phyloP scores from a whole-genome alignment of 2,329 filamentous ascomycete genomes.

The Colletotrichum sidae region DNA sequence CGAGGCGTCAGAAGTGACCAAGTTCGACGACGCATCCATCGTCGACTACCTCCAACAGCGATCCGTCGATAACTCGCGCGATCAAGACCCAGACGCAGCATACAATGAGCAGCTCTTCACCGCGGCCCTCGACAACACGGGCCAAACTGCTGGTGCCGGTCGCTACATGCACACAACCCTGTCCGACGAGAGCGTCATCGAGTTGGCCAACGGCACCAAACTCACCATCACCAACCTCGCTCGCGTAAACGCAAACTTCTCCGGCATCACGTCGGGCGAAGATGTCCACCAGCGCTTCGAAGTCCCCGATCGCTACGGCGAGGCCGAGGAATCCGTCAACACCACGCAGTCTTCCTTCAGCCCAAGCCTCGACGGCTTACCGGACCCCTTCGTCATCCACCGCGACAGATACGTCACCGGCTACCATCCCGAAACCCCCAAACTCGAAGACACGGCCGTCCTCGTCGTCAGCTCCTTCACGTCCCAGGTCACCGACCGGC shows the following conservation, averaged over 20 bases:
- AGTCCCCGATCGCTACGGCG: not conserved
- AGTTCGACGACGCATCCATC: slow-evolving; percentile 20
- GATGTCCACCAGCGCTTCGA: slow-evolving; percentile 35
- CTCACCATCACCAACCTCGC: slow-evolving; percentile 28
- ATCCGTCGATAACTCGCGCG: slow-evolving; percentile 28
- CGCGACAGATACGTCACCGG: slow-evolving; percentile 30
- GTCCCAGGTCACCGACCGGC: slow-evolving; percentile 1
- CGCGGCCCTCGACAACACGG: slow-evolving; percentile 20
- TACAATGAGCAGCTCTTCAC: slow-evolving; percentile 37
- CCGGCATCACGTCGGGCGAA: slow-evolving; percentile 24
- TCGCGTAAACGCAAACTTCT: slow-evolving; percentile 22
- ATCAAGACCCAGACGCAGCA: slow-evolving; percentile 39
- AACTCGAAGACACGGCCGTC: slow-evolving; percentile 27
- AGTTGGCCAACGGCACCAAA: slow-evolving; percentile 35
- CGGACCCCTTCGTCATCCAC: slow-evolving; percentile 28
- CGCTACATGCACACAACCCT: slow-evolving; percentile 23
- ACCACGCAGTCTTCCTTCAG: not conserved
- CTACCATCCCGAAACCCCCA: slow-evolving; percentile 18
- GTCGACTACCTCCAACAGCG: slow-evolving; percentile 34
- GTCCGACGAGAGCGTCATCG: slow-evolving; percentile 28
- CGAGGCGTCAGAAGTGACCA: slow-evolving; percentile 19
- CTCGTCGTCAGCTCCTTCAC: slow-evolving; percentile 31
- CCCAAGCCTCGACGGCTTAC: slow-evolving; percentile 23
- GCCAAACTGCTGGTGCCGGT: not conserved
- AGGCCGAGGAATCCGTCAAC: not conserved